Evolutionary conservation across 306 rosid genomes (phyloP), one percentile per base, ranked within the genome.

Genomic region (Citrullus colocynthis): DNA sequence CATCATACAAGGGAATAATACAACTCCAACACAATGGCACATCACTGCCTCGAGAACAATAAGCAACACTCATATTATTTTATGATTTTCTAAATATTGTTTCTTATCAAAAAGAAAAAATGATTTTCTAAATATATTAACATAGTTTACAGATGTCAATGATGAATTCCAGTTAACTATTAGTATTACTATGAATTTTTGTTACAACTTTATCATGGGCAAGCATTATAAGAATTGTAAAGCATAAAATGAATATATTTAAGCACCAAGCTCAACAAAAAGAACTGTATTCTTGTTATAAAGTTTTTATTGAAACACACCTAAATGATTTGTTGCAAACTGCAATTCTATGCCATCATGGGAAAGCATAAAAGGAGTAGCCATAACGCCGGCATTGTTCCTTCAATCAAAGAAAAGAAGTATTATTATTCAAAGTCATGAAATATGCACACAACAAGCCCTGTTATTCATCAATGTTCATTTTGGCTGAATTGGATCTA

Each of bases 381-480:
- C 96, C 96, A 88, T 86, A 65, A 90, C 41, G 32, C 98, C 98
- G 76, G 97, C 97, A 85, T 93, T 93, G 80, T 93, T 93, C 74
- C 93, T 93, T 88, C 75, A 76, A 82, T 78, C 76, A 83, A 80
- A 84, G 67, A 80, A 20, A 28, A 51, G 5, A 62, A 1, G n/a
- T 14, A 62, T 62, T 62, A 15, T 62, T 15, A 32, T 62, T 13
- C 17, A 7, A 32, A 28, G 66, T 60, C 14, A 60, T 28, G 66
- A 60, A 60, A 60, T 54, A 54, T 60, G 39, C 30, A 13, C 39
- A 5, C 66, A 60, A 60, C 66, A 60, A 60, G 3, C 39, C 4
- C 66, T 60, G 18, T 37, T 45, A 62, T 42, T 65, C 52, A 63
- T 75, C 79, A 57, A n/a, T 6, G 10, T 30, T 45, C 30, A 54